Percentiles rank a stretch among this genome's conserved stretches.
Evolutionary conservation across 2,329 filamentous ascomycete species (phyloP).

Genomic region (Ophiocordyceps camponoti-rufipedis): DNA sequence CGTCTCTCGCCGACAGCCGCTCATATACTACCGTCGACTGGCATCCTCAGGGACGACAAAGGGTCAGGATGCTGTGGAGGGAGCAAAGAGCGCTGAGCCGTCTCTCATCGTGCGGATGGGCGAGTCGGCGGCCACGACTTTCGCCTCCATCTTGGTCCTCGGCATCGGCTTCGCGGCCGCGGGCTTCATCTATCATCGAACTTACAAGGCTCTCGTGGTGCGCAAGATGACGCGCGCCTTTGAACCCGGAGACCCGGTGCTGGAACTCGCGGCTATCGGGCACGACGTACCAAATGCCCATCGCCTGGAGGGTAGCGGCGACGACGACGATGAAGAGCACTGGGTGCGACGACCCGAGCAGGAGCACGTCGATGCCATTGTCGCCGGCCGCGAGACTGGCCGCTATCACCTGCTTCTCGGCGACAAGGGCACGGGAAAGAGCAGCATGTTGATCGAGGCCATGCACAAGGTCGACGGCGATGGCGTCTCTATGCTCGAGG

Average conservation of each 20-base stretch:
- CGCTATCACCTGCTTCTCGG: slow-evolving; percentile 87
- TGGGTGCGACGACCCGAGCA: slow-evolving; percentile 84
- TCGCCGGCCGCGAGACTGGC: slow-evolving; percentile 52
- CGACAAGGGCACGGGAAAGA: slow-evolving; percentile 93
- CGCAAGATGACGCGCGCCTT: slow-evolving; percentile 88
- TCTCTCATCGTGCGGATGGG: slow-evolving; percentile 42
- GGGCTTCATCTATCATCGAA: slow-evolving; percentile 61
- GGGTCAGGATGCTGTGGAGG: neutral
- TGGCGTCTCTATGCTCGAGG: slow-evolving; percentile 87
- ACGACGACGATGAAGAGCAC: slow-evolving; percentile 9
- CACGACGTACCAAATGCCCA: slow-evolving; percentile 32
- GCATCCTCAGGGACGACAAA: neutral
- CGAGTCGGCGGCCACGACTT: slow-evolving; percentile 57
- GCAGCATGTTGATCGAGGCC: slow-evolving; percentile 83
- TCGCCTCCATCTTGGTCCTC: slow-evolving; percentile 56
- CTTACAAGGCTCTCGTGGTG: slow-evolving; percentile 83
- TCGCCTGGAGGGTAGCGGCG: slow-evolving; percentile 6
- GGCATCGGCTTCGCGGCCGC: slow-evolving; percentile 46
- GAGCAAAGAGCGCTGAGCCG: slow-evolving; percentile 9
- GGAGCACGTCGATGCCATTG: slow-evolving; percentile 60
- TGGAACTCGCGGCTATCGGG: slow-evolving; percentile 55
- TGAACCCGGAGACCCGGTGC: slow-evolving; percentile 74
- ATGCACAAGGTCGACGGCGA: slow-evolving; percentile 88
- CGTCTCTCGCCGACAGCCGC: neutral
- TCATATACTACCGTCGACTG: too few relatives aligned